Conservation (phyloP, 768 basidiomycete species). For the Lactarius sp. region DNA sequence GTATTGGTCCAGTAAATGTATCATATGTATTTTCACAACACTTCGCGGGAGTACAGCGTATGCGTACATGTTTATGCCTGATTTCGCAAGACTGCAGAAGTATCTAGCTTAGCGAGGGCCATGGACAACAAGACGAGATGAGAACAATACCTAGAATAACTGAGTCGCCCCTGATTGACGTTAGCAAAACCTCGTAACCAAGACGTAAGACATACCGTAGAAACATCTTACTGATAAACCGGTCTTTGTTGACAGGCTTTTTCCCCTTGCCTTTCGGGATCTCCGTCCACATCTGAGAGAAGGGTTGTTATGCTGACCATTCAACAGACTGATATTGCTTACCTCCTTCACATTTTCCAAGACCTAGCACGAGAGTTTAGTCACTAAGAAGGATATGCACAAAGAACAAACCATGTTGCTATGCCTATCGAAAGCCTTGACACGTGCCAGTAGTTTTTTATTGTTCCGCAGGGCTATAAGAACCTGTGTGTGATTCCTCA, state of each 20-base stretch:
- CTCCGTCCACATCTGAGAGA: conserved; percentile 95
- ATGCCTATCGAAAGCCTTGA: conserved; percentile 98
- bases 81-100: conserved; percentile 61
- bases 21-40: not conserved
- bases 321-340: conserved; percentile 3
- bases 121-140: conserved; percentile 27
- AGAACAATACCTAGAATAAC: conserved; percentile 78
- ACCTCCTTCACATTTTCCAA: conserved; percentile 98
- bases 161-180: conserved; percentile 74
- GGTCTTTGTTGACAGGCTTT: conserved; percentile 98
- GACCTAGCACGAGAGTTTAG: conserved; percentile 47
- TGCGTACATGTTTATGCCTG: conserved; percentile 40
- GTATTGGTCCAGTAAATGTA: conserved; percentile 6
- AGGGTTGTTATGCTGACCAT: not conserved
- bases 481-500: conserved; percentile 96
- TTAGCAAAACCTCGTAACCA: conserved; percentile 19
- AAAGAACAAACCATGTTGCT: conserved; percentile 83
- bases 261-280: conserved; percentile 97
- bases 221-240: conserved; percentile 99
- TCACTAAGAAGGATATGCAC: not conserved
- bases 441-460: conserved; percentile 92
- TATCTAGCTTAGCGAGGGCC: conserved; percentile 30
- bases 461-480: conserved; percentile 97
- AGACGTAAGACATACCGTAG: conserved; percentile 53
- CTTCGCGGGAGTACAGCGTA: not conserved